A percentile compares a stretch with the other conserved stretches of the same genome.
Conservation (phyloP, 225 moss, liverwort and hornwort species). For the Ulota crispa region DNA sequence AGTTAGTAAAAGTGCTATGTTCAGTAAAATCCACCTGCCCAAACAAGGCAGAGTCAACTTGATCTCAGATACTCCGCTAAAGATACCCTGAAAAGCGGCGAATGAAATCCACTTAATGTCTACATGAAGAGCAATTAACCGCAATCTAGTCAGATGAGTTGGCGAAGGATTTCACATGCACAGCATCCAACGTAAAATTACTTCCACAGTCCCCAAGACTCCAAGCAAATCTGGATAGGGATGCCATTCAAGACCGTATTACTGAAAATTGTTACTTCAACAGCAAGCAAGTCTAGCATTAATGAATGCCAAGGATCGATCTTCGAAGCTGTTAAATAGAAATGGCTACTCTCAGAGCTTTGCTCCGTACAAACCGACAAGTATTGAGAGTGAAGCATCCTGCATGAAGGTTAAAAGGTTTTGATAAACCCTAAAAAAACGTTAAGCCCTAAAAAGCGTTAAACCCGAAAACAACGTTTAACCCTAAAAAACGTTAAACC, state of each 20-base stretch:
- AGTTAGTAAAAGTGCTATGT: neutral
- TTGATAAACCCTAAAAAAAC: slow-evolving; percentile 4
- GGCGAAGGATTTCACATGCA: neutral
- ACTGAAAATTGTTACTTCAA: slow-evolving; percentile 10
- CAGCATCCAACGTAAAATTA: neutral
- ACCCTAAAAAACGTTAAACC: neutral
- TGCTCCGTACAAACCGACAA: neutral
- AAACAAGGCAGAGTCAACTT: neutral
- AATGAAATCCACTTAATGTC: neutral
- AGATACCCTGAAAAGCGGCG: neutral
- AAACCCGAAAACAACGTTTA: neutral
- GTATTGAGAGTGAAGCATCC: neutral
- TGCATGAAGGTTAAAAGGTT: neutral
- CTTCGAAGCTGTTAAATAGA: neutral
- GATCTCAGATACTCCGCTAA: neutral
- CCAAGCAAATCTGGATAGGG: neutral
- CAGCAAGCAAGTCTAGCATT: slow-evolving; percentile 11
- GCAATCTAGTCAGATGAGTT: slow-evolving; percentile 22
- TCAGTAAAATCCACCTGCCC: neutral
- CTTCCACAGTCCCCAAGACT: slow-evolving; percentile 19
- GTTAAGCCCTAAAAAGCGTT: too few species aligned
- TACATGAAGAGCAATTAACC: slow-evolving; percentile 12
- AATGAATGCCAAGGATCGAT: slow-evolving; percentile 14
- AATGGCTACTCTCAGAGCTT: neutral
- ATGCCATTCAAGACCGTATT: slow-evolving; percentile 22